Evolutionary conservation across 2,329 filamentous ascomycete species (phyloP).

Genomic region (Sporothrix brunneoviolacea): DNA sequence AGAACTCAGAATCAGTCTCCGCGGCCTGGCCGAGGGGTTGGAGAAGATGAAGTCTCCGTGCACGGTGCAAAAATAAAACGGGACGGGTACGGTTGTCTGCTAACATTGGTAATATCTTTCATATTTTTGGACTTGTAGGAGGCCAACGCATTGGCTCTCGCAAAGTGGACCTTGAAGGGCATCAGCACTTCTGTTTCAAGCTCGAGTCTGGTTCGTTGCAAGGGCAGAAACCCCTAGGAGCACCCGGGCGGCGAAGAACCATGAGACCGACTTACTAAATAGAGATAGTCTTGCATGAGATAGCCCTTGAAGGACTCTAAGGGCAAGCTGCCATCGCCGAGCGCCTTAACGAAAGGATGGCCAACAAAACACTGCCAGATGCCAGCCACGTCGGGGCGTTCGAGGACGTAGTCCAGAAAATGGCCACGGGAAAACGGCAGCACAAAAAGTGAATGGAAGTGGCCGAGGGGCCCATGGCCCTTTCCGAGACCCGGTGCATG

Average conservation of each 20-base stretch:
- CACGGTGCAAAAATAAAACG: neutral
- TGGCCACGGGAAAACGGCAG: constrained; percentile 64
- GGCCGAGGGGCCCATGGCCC: constrained; percentile 68
- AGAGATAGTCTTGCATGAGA: constrained; percentile 87
- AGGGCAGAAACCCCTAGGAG: too few relatives aligned
- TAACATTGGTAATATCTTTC: constrained; percentile 62
- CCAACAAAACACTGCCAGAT: constrained; percentile 72
- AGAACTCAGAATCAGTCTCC: neutral
- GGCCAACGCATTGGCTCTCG: constrained; percentile 76
- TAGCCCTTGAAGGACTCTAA: constrained; percentile 78
- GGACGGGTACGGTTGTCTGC: constrained; percentile 20
- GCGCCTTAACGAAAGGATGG: constrained; percentile 72
- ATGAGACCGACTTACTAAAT: constrained; percentile 50
- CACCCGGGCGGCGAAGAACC: neutral
- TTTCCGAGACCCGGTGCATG: constrained; percentile 56
- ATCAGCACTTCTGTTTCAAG: neutral
- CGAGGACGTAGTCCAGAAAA: constrained; percentile 78
- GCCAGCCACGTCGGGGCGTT: constrained; percentile 63
- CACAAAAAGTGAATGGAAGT: constrained; percentile 65
- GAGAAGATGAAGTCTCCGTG: neutral
- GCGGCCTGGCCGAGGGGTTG: neutral
- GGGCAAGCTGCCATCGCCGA: constrained; percentile 71
- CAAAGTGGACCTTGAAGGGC: constrained; percentile 66
- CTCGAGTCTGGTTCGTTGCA: neutral
- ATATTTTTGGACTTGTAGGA: constrained; percentile 77